Conservation (phyloP, 169 alveolate species). For the Eimeria falciformis region DNA sequence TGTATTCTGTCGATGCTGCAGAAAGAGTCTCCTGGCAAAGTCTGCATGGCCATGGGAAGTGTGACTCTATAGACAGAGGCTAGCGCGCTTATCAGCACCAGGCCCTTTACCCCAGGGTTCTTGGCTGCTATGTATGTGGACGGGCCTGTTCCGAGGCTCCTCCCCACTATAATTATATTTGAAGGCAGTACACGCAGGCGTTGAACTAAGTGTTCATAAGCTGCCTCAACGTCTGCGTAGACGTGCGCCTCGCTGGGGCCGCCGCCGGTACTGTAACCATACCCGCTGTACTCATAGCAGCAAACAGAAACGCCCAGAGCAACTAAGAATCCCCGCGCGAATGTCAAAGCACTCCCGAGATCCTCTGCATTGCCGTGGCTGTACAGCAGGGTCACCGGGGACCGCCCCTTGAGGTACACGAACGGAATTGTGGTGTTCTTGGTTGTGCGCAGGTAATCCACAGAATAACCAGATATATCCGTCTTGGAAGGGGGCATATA, state of each 20-base stretch:
- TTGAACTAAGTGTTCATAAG: background rate
- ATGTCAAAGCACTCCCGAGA: background rate
- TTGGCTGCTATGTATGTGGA: constrained; percentile 7
- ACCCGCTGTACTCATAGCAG: constrained; percentile 47
- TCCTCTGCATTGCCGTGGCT: constrained; percentile 63
- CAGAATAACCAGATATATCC: background rate
- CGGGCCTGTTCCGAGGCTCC: constrained; percentile 28
- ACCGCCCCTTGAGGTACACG: background rate
- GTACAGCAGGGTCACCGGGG: constrained; percentile 20
- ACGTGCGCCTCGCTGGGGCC: background rate
- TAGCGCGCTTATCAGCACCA: constrained; percentile 23
- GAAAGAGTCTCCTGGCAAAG: constrained; percentile 13
- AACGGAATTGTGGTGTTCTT: background rate
- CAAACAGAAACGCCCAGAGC: constrained; percentile 9
- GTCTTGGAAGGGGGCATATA: background rate
- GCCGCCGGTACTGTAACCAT: background rate
- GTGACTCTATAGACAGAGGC: background rate
- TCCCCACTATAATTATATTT: background rate
- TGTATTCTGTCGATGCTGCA: constrained; percentile 19
- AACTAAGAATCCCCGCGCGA: background rate
- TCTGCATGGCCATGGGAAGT: background rate
- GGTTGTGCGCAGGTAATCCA: background rate
- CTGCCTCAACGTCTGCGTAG: constrained; percentile 35
- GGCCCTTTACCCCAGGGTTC: background rate
- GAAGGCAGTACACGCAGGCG: background rate